These are phyloP conservation scores for Rhododendron kiyosumense DNA, from an alignment of 148 eudicot species.

Conservation along the genomic window DNA sequence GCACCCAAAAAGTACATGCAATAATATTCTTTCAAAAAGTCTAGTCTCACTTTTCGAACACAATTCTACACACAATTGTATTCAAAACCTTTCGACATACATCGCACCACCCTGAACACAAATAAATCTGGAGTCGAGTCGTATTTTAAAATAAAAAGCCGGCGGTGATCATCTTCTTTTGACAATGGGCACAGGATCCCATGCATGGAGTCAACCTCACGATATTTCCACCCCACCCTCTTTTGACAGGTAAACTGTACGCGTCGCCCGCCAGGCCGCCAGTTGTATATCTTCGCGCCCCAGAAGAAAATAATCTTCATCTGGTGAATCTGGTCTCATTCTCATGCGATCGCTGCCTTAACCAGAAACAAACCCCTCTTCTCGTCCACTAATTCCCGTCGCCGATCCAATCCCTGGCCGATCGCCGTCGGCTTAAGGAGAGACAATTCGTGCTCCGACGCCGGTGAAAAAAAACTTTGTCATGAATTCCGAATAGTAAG, in stretches of 20 bases:
- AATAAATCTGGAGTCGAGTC: too few species aligned
- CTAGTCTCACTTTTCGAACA: too few species aligned
- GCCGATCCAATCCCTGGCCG: slow-evolving; percentile 1
- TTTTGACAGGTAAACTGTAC: not conserved
- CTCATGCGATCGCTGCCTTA: too few species aligned
- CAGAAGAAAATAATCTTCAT: not conserved
- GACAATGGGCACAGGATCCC: not conserved
- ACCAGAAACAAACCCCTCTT: not conserved
- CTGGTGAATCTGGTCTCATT: not conserved
- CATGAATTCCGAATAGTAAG: slow-evolving; percentile 10
- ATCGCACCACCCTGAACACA: too few species aligned
- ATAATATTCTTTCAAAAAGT: not conserved
- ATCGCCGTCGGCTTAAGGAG: not conserved
- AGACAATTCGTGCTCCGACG: not conserved
- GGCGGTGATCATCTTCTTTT: not conserved
- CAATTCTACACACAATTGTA: too few species aligned
- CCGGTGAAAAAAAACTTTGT: not conserved
- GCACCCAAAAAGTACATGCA: not conserved
- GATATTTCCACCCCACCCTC: not conserved
- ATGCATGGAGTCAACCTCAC: not conserved
- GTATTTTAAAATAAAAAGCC: too few species aligned
- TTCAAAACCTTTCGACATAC: too few species aligned
- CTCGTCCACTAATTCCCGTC: not conserved
- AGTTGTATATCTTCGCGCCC: not conserved
- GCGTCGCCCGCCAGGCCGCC: not conserved